These are phyloP conservation scores for Meyerozyma carpophila DNA, from an alignment of 1,139 yeast genomes.

Conservation along the genomic window DNA sequence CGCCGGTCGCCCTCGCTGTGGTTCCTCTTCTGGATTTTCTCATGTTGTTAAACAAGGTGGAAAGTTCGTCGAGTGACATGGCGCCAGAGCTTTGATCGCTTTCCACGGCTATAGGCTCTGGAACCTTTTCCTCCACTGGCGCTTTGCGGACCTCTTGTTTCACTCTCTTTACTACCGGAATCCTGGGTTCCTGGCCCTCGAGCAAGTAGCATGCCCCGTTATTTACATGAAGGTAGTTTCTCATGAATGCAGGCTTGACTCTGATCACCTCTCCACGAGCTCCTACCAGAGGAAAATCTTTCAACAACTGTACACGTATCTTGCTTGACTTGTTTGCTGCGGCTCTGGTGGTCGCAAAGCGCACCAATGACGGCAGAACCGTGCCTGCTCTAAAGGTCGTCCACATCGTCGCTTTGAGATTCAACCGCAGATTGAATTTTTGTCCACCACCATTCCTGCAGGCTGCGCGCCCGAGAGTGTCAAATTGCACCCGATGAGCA, in stretches of 20 bases:
- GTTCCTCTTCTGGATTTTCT: slow-evolving; percentile 10
- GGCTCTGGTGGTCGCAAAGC: not conserved
- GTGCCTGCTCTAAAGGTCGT: not conserved
- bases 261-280: slow-evolving; percentile 63
- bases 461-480: not conserved
- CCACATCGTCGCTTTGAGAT: not conserved
- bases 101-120: slow-evolving; percentile 4
- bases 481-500: slow-evolving; percentile 1
- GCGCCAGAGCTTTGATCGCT: slow-evolving; percentile 14
- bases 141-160: slow-evolving; percentile 6
- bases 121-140: slow-evolving; percentile 3
- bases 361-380: not conserved
- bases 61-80: slow-evolving; percentile 37
- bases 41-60: slow-evolving; percentile 30
- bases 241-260: slow-evolving; percentile 82
- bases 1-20: slow-evolving; percentile 1
- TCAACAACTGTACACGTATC: slow-evolving; percentile 66
- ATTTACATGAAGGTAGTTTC: slow-evolving; percentile 63
- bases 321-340: slow-evolving; percentile 13
- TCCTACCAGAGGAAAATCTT: slow-evolving; percentile 60
- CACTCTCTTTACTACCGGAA: slow-evolving; percentile 50
- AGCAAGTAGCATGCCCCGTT: slow-evolving; percentile 71
- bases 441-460: not conserved
- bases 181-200: slow-evolving; percentile 48
- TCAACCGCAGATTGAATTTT: not conserved